Conservation (phyloP, 176 grass and related monocot species). For the Aechmea fasciata region DNA sequence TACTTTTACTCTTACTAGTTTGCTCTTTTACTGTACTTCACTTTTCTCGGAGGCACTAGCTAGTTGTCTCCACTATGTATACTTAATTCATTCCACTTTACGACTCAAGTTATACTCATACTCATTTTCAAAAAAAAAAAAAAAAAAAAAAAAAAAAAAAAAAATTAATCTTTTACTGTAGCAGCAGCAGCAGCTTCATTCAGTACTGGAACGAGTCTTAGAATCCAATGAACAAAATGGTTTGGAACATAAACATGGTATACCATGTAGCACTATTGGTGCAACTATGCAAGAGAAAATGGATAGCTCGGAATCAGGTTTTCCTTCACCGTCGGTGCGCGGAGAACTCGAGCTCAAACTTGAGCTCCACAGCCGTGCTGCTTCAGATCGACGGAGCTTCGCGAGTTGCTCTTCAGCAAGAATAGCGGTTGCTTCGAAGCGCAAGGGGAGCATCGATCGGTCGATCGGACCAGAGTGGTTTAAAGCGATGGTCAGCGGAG, state of each 20-base stretch:
- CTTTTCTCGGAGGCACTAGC: no score
- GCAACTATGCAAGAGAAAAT: neutral
- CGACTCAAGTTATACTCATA: no score
- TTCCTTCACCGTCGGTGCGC: neutral
- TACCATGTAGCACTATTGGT: neutral
- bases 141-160: no score
- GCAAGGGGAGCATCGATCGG: neutral
- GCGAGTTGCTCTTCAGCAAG: neutral
- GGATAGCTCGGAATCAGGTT: neutral
- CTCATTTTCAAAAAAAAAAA: no score
- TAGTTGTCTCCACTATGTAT: no score
- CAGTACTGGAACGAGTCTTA: no score
- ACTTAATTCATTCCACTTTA: no score
- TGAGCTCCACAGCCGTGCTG: neutral
- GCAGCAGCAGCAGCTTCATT: constrained; percentile 28
- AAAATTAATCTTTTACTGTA: constrained; percentile 14
- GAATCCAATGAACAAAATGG: neutral
- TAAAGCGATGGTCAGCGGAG: neutral
- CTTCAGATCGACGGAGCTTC: neutral
- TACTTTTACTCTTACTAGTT: no score
- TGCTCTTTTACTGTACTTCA: no score
- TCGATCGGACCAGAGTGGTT: neutral
- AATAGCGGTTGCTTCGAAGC: neutral
- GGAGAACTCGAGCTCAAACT: neutral
- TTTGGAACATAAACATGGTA: neutral